Evolutionary conservation across 2,329 filamentous ascomycete genomes (phyloP).

Genomic region (Pseudogymnoascus sp.): DNA sequence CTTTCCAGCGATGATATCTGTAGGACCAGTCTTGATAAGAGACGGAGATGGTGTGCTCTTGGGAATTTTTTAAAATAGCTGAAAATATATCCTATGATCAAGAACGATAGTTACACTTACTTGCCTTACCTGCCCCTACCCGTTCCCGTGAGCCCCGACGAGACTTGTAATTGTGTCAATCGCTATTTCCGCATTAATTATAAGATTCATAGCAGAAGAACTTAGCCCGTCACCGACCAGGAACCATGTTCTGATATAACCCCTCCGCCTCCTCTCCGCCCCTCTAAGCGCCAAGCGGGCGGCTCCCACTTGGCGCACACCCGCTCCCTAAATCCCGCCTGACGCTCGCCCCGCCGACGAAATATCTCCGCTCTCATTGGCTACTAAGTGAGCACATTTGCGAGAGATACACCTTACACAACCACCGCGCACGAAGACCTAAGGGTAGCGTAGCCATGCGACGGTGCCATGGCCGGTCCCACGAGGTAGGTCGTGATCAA

Average conservation of each 20-base stretch:
- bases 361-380: background rate
- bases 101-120: background rate
- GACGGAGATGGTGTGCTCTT: background rate
- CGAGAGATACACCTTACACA: background rate
- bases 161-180: background rate
- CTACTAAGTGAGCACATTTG: conserved; percentile 9
- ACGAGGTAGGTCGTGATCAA: background rate
- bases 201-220: background rate
- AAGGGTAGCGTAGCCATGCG: background rate
- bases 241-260: background rate
- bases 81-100: conserved; percentile 5
- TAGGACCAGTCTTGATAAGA: conserved; percentile 5
- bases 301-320: background rate
- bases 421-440: background rate
- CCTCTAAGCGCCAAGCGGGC: background rate
- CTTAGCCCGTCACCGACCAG: background rate
- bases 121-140: background rate
- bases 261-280: background rate
- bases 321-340: background rate
- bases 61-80: background rate
- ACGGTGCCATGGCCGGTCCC: background rate
- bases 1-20: conserved; percentile 10
- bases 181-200: background rate
- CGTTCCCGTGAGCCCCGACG: background rate
- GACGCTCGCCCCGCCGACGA: background rate